Evolutionary conservation across 257 asterid species (phyloP), one percentile per base, ranked within the genome.

Genomic region (Mitragyna speciosa): DNA sequence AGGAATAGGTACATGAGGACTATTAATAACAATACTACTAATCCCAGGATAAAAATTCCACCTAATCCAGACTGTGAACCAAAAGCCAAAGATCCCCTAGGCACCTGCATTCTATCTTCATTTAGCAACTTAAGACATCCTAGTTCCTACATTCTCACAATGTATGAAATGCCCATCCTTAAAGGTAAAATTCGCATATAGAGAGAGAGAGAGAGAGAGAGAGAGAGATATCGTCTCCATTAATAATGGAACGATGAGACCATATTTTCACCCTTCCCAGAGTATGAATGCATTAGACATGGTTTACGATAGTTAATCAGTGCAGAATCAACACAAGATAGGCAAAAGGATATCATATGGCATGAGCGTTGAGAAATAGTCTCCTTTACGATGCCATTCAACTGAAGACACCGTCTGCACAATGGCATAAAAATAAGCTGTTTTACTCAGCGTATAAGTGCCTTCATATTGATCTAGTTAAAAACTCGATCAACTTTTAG

Each of bases 301-400:
- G 45, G 58, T 10, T 39, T 26, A 75, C 69, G 39, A 72, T 30
- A 65, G 41, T 68, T 67, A 79, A 77, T 76, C 77, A 77, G 31
- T 8, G 59, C 1, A 41, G 24, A 43, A 31, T 36, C 66, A 52
- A 30, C 26, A 75, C 12, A 45, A 45, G 7, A 19, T 41, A 15
- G 70, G 65, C 24, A 80, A 89, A 94, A 96, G 99, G 99, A 96
- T 94, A 96, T 96, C 99, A 91, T 90, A 82, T 43, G 99, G 98
- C 95, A 91, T 87, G 61, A 93, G 91, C 39, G 95, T 85, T 51
- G 99, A 91, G 80, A 96, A 88, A 87, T 93, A 94, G 86, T 94
- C 98, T 84, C 99, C 99, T 86, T 88, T 92, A 51, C 99, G 97
- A 85, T 96, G 98, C 99, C 99, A 96, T 76, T 94, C 98, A 81